Percentiles rank a stretch among this genome's conserved stretches.
Evolutionary conservation across 2,329 filamentous ascomycete species (phyloP).

Genomic region (Exophiala xenobiotica): DNA sequence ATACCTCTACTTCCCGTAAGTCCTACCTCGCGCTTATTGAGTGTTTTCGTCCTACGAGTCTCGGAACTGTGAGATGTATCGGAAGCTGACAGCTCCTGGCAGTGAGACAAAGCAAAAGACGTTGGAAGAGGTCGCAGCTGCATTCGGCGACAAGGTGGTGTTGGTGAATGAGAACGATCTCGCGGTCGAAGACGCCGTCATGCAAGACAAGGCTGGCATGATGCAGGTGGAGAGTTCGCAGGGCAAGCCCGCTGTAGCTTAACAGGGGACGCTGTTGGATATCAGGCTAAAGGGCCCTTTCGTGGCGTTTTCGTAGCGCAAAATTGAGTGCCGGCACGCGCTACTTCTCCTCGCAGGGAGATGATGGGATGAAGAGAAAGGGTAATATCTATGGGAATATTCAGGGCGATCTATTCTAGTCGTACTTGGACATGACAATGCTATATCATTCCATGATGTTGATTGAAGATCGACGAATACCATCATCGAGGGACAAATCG

Average conservation of each 20-base stretch:
- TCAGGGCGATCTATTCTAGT: too few relatives aligned
- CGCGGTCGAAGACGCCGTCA: constrained; percentile 28
- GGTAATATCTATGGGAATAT: too few relatives aligned
- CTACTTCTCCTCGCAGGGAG: too few relatives aligned
- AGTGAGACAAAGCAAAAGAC: constrained; percentile 49
- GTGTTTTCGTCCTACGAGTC: too few relatives aligned
- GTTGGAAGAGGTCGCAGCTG: constrained; percentile 50
- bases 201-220: constrained; percentile 25
- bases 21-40: too few relatives aligned
- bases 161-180: constrained; percentile 28
- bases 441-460: too few relatives aligned
- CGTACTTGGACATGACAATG: too few relatives aligned
- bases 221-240: constrained; percentile 17
- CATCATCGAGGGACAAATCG: too few relatives aligned
- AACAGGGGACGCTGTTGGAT: neutral
- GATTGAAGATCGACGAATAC: too few relatives aligned
- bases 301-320: neutral
- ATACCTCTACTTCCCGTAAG: constrained; percentile 56
- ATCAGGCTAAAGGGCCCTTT: neutral
- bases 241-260: neutral
- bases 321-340: too few relatives aligned
- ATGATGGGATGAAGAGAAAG: too few relatives aligned
- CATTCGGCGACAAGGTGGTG: constrained; percentile 50
- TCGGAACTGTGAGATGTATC: too few relatives aligned
- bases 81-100: constrained; percentile 26